Evolutionary conservation across 495 filamentous ascomycete genomes (phyloP), one percentile per base, ranked within the genome.

Genomic region (Penicillium chermesinum): DNA sequence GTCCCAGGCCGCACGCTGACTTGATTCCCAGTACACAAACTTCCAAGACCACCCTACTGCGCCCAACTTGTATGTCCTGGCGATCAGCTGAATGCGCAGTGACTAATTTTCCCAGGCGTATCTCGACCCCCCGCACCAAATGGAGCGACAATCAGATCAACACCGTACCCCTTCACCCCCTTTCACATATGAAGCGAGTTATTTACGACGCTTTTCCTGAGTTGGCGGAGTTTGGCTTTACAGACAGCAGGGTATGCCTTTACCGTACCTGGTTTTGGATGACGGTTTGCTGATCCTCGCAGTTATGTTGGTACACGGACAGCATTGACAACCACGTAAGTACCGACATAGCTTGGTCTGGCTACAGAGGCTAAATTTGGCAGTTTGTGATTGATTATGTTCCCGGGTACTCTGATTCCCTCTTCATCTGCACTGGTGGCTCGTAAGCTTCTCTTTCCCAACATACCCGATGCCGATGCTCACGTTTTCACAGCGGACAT

Each of bases 251-350:
- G 30, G 52, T 50, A 16, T 3, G 52, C 41, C 12, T 12, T 10
- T 30, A n/a, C n/a, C n/a, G n/a, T n/a, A n/a, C n/a, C 25, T 4
- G 25, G 25, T 5, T 30, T 30, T 44, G 13, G 2, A 7, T 1
- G 18, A 10, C 19, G 13, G 13, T 14, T 13, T 13, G 0, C 40
- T 46, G n/a, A 20, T 54, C 27, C 42, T 15, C 13, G 12, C 14
- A 54, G 46, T 18, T 54, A 16, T 54, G 52, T 18, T 54, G 52
- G 52, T 54, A 54, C 46, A 54, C 52, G 1, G 52, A 54, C 37
- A 49, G 46, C 37, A 43, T 54, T 32, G 52, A 54, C 16, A 54
- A 54, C 25, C 41, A 55, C 17, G 52, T 55, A 39, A 25, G 44
- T 41, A 16, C 3, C 15, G 36, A 14, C n/a, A 16, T 19, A 30